Percentiles rank a stretch among this genome's conserved stretches.
These are phyloP conservation scores for Apophysomyces trapeziformis DNA, from an alignment of 371 early-diverging fungal species.

Conservation along the genomic window DNA sequence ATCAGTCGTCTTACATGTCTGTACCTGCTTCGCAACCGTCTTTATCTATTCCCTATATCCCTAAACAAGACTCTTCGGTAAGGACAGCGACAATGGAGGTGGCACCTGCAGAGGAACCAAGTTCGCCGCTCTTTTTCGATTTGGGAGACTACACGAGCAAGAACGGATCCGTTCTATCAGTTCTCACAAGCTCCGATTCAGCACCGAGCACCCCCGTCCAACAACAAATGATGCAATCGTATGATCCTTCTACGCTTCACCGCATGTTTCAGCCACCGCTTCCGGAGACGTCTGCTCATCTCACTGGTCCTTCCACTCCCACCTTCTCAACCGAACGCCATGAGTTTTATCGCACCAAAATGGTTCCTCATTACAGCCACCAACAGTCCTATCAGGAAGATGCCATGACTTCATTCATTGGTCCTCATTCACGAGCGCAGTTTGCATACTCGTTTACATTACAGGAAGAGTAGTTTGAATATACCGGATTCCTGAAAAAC, in stretches of 20 bases:
- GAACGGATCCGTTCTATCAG: slow-evolving; percentile 6
- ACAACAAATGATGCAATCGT: slow-evolving; percentile 9
- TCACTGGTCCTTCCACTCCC: neutral
- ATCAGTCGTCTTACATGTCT: slow-evolving; percentile 1
- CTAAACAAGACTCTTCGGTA: neutral
- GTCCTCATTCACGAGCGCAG: slow-evolving; percentile 6
- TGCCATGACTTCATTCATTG: neutral
- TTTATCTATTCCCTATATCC: neutral
- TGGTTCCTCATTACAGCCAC: slow-evolving; percentile 1
- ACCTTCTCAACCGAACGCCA: slow-evolving; percentile 1
- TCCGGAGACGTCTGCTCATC: neutral
- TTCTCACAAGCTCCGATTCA: slow-evolving; percentile 9
- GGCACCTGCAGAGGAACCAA: slow-evolving; percentile 1
- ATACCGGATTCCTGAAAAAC: too few relatives aligned
- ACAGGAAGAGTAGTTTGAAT: neutral
- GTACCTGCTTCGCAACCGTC: neutral
- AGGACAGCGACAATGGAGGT: neutral
- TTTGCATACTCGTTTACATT: slow-evolving; percentile 9
- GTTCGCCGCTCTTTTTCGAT: slow-evolving; percentile 7
- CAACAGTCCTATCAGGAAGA: slow-evolving; percentile 4
- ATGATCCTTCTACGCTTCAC: slow-evolving; percentile 8
- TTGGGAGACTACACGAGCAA: slow-evolving; percentile 9
- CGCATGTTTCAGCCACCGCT: slow-evolving; percentile 9
- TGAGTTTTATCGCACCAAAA: slow-evolving; percentile 7
- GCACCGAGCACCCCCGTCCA: slow-evolving; percentile 10